Evolutionary conservation across 2,329 filamentous ascomycete species (phyloP), one percentile per base, ranked within the genome.

Genomic region (Coniochaeta sp.): DNA sequence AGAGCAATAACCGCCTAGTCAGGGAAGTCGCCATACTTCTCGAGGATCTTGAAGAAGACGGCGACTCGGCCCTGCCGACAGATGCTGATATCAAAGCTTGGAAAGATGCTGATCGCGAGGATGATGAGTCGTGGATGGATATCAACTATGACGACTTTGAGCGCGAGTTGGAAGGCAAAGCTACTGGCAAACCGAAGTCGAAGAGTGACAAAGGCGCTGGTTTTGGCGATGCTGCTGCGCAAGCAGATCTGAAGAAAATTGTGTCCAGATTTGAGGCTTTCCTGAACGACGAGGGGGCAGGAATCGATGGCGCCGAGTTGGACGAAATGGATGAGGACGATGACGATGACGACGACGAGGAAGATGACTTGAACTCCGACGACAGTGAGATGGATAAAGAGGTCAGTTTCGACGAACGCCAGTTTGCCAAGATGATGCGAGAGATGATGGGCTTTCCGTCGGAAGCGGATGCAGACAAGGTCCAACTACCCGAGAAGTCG

Each of bases 211-310:
- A 67, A 60, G 33, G 63, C 50, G 57, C 67, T 54, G 80, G 79
- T 0, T 86, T 90, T 68, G 89, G 88, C 1, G 86, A 92, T 69
- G 77, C 82, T 5, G 79, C 79, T 26, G 84, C 87, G 0, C 87
- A 93, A 68, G 85, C 86, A 5, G 89, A 96, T 70, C 78, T 99
- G 24, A 87, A 89, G 59, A 93, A 93, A 69, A 96, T 98, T 71
- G 95, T 99, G 0, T 89, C 90, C 55, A 85, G 91, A n/a, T 98
- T 99, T 68, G 92, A 97, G 69, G 81, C 89, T 14, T 98, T 99
- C 67, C 74, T 99, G 54, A 90, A 96, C 60, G 91, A 98, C 67
- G 89, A 96, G 12, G 83, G 82, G 54, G 91, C 92, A 0, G 93
- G 90, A 1, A 72, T 87, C 6, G 92, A 96, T 55, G 93, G 92